phyloP scores from a whole-genome alignment of 768 basidiomycete genomes.

The Dacryopinax primogenitus region DNA sequence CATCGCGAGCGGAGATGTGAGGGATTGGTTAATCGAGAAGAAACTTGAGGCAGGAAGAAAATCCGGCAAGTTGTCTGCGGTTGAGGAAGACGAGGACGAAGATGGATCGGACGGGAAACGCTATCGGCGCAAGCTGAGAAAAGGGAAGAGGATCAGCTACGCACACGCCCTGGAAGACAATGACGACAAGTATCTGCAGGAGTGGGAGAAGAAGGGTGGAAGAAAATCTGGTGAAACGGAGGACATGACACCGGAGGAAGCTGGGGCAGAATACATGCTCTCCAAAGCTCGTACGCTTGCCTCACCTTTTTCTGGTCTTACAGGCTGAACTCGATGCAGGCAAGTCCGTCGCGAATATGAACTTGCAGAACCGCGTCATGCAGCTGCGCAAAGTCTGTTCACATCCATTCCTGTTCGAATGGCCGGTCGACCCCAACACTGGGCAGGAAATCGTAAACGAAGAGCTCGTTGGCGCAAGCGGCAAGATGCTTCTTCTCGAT shows the following conservation, averaged over 20 bases:
- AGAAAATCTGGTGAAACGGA: conserved; percentile 30
- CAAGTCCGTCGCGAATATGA: conserved; percentile 81
- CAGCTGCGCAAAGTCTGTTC: conserved; percentile 93
- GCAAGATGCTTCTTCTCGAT: conserved; percentile 96
- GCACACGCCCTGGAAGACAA: conserved; percentile 36
- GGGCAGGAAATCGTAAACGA: conserved; percentile 55
- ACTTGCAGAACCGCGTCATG: conserved; percentile 90
- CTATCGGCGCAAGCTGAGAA: conserved; percentile 21
- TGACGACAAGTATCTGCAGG: conserved; percentile 55
- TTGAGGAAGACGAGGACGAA: conserved; percentile 23
- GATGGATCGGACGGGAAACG: conserved; percentile 22
- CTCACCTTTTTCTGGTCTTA: neutral
- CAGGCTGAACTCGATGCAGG: conserved; percentile 32
- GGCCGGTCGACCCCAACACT: conserved; percentile 55
- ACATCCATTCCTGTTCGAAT: conserved; percentile 82
- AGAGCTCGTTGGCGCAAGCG: conserved; percentile 71
- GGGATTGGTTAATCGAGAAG: conserved; percentile 35
- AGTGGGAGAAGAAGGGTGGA: conserved; percentile 32
- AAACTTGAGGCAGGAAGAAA: conserved; percentile 30
- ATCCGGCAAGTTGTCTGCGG: conserved; percentile 15
- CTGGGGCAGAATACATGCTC: conserved; percentile 45
- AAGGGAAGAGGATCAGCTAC: conserved; percentile 35
- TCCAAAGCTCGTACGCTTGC: conserved; percentile 45
- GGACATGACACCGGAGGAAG: conserved; percentile 38
- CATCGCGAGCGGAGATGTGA: conserved; percentile 56